Base-by-base conservation (phyloP, 1,284 basidiomycete genomes). In the Tylopilus sp. region DNA sequence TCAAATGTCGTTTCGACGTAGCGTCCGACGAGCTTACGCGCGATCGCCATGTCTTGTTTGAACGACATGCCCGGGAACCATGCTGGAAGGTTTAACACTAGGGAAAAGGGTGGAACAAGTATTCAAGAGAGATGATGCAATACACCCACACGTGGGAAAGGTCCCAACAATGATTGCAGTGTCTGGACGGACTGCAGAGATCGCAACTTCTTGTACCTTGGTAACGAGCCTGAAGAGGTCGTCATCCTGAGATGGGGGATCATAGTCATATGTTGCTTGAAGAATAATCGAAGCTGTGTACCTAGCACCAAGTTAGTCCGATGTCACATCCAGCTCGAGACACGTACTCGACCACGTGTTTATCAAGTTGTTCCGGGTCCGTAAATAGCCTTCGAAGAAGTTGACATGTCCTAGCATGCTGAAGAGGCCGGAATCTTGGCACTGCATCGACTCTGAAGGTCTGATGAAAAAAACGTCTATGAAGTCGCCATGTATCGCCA, bases 401-500 rank as follows among this genome's bases (percentile, higher is more conserved):
- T 13, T 49, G 47, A 49, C 47, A 49, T 24, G 47, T 13, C 47
- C 15, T 49, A 13, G 1, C 8, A 49, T 49, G 47, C 13, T 49
- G 47, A 49, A 49, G 38, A 33, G 53, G 60, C 5, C 83, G 63
- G n/a, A 83, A 78, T 10, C n/a, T 24, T 13, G 47, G 10, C 12
- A 6, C 47, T 6, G 47, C 47, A 13, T 49, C 3, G 12, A 24
- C 12, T 10, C 47, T 2, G 24, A 49, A 78, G 41, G 68, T 63
- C 55, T 79, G 72, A 26, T 82, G 78, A 53, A 80, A 78, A 19
- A 81, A 63, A 22, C 73, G 73, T 36, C 83, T 69, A 39, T 79
- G 77, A 2, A 69, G 65, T 19, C 80, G 77, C 83, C 83, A 86
- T 51, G 63, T 65, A 4, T 79, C 72, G 4, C 77, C 77, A 59